phyloP scores from a whole-genome alignment of 2,329 filamentous ascomycete species.

The Epicoccum nigrum region DNA sequence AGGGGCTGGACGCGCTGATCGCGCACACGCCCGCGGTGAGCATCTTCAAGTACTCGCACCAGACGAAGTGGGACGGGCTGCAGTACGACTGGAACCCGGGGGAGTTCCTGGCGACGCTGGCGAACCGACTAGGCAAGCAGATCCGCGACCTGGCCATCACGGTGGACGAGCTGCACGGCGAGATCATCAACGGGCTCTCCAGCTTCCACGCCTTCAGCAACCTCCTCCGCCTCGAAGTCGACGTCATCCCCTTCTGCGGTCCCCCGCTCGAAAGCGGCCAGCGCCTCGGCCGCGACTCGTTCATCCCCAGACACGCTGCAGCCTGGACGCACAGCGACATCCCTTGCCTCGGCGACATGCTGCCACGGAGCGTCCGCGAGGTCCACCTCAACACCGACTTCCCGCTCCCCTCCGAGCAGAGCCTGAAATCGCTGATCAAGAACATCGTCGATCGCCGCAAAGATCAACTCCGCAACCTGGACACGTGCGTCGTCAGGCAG shows the following conservation, averaged over 20 bases:
- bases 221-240: constrained; percentile 37
- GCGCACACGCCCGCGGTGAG: constrained; percentile 33
- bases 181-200: constrained; percentile 41
- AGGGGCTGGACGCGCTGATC: constrained; percentile 32
- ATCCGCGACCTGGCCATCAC: constrained; percentile 41
- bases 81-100: constrained; percentile 44
- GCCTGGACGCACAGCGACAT: constrained; percentile 41
- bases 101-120: constrained; percentile 35
- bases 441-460: constrained; percentile 34
- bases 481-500: constrained; percentile 34
- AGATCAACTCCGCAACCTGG: constrained; percentile 25
- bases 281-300: constrained; percentile 26
- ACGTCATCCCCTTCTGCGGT: constrained; percentile 40
- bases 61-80: constrained; percentile 42
- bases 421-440: constrained; percentile 36
- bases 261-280: constrained; percentile 45
- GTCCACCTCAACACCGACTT: constrained; percentile 41
- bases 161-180: constrained; percentile 39
- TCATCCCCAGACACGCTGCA: constrained; percentile 25
- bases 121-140: constrained; percentile 29
- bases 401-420: constrained; percentile 28
- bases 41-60: constrained; percentile 43
- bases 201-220: constrained; percentile 35
- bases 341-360: constrained; percentile 44
- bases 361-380: constrained; percentile 36